A percentile compares a stretch with the other conserved stretches of the same genome.
phyloP scores from a whole-genome alignment of 1,284 basidiomycete species.

The Schizophyllum commune region DNA sequence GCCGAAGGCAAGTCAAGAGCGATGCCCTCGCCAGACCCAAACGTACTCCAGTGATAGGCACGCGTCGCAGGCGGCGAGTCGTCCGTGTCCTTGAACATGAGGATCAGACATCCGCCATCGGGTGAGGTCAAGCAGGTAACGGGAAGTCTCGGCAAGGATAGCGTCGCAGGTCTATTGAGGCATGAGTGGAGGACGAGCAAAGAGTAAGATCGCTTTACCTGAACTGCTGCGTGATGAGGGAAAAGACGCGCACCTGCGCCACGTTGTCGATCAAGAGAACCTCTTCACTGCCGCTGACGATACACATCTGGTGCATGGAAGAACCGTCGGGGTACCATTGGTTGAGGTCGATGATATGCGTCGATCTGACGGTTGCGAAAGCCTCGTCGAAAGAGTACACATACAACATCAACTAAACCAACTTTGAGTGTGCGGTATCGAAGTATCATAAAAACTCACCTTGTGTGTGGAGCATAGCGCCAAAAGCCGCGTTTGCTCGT shows the following conservation, averaged over 20 bases:
- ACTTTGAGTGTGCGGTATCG: too few relatives aligned
- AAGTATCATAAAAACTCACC: too few relatives aligned
- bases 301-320: constrained; percentile 27
- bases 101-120: constrained; percentile 45
- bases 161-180: constrained; percentile 34
- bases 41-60: constrained; percentile 48
- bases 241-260: constrained; percentile 37
- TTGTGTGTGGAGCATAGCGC: constrained; percentile 33
- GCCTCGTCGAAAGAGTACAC: constrained; percentile 39
- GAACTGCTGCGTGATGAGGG: constrained; percentile 41
- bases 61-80: constrained; percentile 14
- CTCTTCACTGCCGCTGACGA: constrained; percentile 40
- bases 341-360: constrained; percentile 24
- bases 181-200: background rate
- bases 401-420: too few relatives aligned
- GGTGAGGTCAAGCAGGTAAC: constrained; percentile 33
- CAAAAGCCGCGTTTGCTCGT: constrained; percentile 41
- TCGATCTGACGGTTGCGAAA: constrained; percentile 15
- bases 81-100: constrained; percentile 18
- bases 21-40: constrained; percentile 43
- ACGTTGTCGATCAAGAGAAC: constrained; percentile 37
- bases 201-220: constrained; percentile 24
- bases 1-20: constrained; percentile 18
- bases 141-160: constrained; percentile 30
- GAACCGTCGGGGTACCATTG: constrained; percentile 32